Evolutionary conservation across 2,329 filamentous ascomycete species (phyloP).

Genomic region (Cryoendolithus antarcticus): DNA sequence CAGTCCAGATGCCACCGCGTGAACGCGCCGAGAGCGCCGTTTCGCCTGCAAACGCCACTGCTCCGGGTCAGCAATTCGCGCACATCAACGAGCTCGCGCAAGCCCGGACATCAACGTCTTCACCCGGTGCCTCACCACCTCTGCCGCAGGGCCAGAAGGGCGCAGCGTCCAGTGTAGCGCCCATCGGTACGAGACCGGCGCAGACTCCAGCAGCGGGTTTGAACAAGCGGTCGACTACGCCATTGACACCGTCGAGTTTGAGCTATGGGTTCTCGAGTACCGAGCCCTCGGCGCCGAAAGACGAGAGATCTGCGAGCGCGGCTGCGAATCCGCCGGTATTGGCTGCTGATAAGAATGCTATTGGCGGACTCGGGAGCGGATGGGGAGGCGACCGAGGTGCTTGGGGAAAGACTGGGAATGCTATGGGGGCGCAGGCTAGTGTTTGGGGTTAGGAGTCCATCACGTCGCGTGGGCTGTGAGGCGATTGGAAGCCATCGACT

Average conservation of each 20-base stretch:
- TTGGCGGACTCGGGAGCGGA: conserved; percentile 39
- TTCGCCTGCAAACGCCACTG: conserved; percentile 61
- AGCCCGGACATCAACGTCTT: conserved; percentile 73
- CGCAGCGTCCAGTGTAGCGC: conserved; percentile 58
- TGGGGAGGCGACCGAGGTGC: conserved; percentile 75
- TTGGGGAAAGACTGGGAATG: conserved; percentile 65
- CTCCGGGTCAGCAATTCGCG: conserved; percentile 27
- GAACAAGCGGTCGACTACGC: conserved; percentile 77
- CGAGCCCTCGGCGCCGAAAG: conserved; percentile 38
- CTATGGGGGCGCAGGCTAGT: conserved; percentile 61
- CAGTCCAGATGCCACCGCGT: conserved; percentile 40
- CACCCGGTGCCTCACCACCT: conserved; percentile 70
- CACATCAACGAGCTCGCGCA: conserved; percentile 48
- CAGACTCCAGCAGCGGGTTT: conserved; percentile 50
- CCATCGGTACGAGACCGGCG: conserved; percentile 81
- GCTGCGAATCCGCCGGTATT: conserved; percentile 42
- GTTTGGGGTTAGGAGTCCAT: conserved; percentile 69
- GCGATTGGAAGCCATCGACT: too few species aligned
- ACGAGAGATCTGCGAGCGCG: conserved; percentile 45
- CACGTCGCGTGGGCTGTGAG: too few species aligned
- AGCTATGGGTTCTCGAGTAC: conserved; percentile 53
- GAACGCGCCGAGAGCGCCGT: conserved; percentile 56
- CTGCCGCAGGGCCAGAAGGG: conserved; percentile 47
- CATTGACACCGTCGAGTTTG: conserved; percentile 70
- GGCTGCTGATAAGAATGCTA: conserved; percentile 29